Evolutionary conservation across 2,329 filamentous ascomycete genomes (phyloP).

Genomic region (Colletotrichum cordylinicola): DNA sequence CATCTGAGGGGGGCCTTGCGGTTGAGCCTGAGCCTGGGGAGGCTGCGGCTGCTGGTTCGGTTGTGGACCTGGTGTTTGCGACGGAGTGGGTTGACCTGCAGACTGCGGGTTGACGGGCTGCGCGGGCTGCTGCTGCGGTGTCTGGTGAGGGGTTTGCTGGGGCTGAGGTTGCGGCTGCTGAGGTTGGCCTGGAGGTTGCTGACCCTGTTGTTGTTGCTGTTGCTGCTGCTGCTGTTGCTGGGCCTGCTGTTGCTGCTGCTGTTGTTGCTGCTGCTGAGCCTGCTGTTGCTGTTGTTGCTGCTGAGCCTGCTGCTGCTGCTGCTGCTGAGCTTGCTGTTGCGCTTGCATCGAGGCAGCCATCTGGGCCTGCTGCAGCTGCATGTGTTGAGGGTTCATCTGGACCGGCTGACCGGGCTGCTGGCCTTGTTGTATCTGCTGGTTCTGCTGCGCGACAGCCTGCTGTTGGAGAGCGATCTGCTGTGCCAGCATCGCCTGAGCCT

Average conservation of each 20-base stretch:
- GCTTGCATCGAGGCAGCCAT: slow-evolving; percentile 37
- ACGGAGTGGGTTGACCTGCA: slow-evolving; percentile 24
- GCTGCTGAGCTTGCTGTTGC: slow-evolving; percentile 47
- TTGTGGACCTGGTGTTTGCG: slow-evolving; percentile 22
- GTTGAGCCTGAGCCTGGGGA: slow-evolving; percentile 34
- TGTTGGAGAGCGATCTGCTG: slow-evolving; percentile 55
- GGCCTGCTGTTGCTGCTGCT: slow-evolving; percentile 38
- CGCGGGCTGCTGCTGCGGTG: slow-evolving; percentile 23
- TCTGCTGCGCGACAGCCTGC: slow-evolving; percentile 31
- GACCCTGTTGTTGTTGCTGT: slow-evolving; percentile 36
- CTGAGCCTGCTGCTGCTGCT: slow-evolving; percentile 41
- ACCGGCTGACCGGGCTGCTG: slow-evolving; percentile 52
- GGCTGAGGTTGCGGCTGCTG: slow-evolving; percentile 40
- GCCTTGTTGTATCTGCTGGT: slow-evolving; percentile 45
- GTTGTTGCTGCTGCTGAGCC: slow-evolving; percentile 35
- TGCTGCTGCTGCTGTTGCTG: slow-evolving; percentile 42
- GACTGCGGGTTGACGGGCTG: slow-evolving; percentile 24
- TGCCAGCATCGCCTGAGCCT: slow-evolving; percentile 45
- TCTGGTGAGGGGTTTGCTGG: slow-evolving; percentile 31
- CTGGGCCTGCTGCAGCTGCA: slow-evolving; percentile 51
- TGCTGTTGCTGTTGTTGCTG: slow-evolving; percentile 42
- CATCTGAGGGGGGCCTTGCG: slow-evolving; percentile 35
- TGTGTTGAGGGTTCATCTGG: slow-evolving; percentile 53
- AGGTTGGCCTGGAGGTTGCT: slow-evolving; percentile 34
- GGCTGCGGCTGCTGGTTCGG: slow-evolving; percentile 29